These are phyloP conservation scores for Hamamelis virginiana DNA, from an alignment of 164 flowering plant genomes.

Conservation along the genomic window DNA sequence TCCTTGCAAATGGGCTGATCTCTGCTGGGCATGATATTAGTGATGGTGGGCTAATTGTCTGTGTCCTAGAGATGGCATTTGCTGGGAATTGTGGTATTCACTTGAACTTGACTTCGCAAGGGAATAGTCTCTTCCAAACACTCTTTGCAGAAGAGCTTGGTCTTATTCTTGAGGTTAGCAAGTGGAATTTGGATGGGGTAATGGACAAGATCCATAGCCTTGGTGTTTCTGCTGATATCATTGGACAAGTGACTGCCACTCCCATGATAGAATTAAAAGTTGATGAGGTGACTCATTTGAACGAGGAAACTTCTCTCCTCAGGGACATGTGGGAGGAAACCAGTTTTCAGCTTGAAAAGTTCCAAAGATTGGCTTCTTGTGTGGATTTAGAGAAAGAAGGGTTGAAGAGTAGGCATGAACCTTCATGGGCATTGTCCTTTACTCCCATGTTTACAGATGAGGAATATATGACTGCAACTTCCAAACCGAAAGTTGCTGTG, in stretches of 20 bases:
- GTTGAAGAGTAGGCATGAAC: conserved; percentile 66
- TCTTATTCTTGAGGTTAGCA: conserved; percentile 74
- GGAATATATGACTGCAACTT: conserved; percentile 43
- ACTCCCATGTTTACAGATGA: conserved; percentile 63
- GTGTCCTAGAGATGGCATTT: conserved; percentile 87
- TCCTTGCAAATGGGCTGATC: conserved; percentile 59
- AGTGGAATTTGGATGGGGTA: conserved; percentile 46
- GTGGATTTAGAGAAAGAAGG: conserved; percentile 76
- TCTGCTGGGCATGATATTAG: conserved; percentile 96
- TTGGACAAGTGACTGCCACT: conserved; percentile 58
- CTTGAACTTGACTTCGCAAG: conserved; percentile 55
- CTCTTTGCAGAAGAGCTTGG: conserved; percentile 96
- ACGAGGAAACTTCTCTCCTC: conserved; percentile 54
- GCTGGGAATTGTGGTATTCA: conserved; percentile 85
- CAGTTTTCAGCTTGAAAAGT: conserved; percentile 76
- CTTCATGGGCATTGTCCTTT: conserved; percentile 74
- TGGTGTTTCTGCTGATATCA: conserved; percentile 54
- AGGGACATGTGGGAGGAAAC: conserved; percentile 98
- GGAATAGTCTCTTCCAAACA: conserved; percentile 47
- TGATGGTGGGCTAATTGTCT: conserved; percentile 84
- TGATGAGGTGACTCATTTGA: conserved; percentile 57
- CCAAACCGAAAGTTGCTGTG: conserved; percentile 86
- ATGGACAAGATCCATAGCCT: conserved; percentile 33
- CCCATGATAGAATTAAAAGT: conserved; percentile 52
- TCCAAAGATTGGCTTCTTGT: conserved; percentile 76